These are phyloP conservation scores for Solanum microdontum DNA, from an alignment of 257 asterid genomes.

Conservation along the genomic window DNA sequence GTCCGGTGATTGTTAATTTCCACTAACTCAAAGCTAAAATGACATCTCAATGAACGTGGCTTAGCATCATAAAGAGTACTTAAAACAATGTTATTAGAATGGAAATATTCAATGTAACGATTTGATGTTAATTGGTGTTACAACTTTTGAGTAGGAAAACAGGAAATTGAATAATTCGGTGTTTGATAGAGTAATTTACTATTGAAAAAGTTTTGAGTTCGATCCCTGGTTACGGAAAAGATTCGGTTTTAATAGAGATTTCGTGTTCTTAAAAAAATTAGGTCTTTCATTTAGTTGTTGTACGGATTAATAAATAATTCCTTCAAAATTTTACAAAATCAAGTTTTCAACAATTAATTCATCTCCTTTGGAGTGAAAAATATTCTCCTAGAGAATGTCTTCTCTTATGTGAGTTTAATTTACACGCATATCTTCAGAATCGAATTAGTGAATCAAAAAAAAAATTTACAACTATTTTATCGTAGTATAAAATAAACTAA, in stretches of 20 bases:
- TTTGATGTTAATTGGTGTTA: not conserved
- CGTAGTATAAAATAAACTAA: too few relatives aligned
- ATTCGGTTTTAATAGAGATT: too few relatives aligned
- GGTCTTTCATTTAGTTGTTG: not conserved
- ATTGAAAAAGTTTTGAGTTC: not conserved
- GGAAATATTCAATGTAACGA: not conserved
- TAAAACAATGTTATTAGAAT: not conserved
- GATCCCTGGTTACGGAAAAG: accelerated
- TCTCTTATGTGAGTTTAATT: too few relatives aligned
- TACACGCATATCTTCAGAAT: too few relatives aligned
- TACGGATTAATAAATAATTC: not conserved
- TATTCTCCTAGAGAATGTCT: too few relatives aligned
- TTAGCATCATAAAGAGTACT: not conserved
- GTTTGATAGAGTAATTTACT: too few relatives aligned
- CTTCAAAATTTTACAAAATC: not conserved
- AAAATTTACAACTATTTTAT: too few relatives aligned
- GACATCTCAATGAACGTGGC: not conserved
- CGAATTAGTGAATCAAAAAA: too few relatives aligned
- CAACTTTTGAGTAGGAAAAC: not conserved
- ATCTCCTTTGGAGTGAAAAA: too few relatives aligned
- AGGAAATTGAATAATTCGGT: not conserved
- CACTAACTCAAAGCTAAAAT: not conserved
- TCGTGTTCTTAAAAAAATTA: too few relatives aligned
- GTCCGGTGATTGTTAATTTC: not conserved
- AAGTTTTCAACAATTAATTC: not conserved